A percentile compares a stretch with the other conserved stretches of the same genome.
Conservation (phyloP, 2,329 filamentous ascomycete genomes). For the Trichoderma sp. region DNA sequence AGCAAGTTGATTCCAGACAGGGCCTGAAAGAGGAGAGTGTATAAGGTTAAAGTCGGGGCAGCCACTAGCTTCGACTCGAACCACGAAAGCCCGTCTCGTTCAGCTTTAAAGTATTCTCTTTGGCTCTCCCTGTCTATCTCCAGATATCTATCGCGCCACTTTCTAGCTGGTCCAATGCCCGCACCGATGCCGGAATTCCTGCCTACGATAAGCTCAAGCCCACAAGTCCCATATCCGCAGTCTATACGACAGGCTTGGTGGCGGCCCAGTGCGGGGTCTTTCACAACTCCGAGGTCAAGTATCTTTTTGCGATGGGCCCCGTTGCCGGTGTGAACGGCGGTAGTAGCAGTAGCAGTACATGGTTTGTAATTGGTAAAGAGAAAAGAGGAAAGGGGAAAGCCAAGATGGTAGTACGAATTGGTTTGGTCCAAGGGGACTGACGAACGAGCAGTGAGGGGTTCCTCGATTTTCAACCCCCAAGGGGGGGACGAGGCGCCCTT, state of each 20-base stretch:
- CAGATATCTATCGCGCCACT: slow-evolving; percentile 3
- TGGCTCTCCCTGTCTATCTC: background rate
- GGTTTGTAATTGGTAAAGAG: background rate
- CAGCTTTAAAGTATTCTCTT: background rate
- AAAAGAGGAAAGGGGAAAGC: background rate
- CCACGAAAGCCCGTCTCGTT: background rate
- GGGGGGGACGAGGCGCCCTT: background rate
- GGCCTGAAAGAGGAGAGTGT: background rate
- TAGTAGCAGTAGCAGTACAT: background rate
- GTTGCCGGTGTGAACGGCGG: slow-evolving; percentile 1
- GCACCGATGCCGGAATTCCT: slow-evolving; percentile 21
- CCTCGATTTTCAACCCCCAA: background rate
- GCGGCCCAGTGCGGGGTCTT: slow-evolving; percentile 23
- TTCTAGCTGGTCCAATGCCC: background rate
- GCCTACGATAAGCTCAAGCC: slow-evolving; percentile 16
- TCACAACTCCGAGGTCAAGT: slow-evolving; percentile 2
- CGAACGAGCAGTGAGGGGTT: background rate
- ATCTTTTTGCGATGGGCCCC: slow-evolving; percentile 10
- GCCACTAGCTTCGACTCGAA: slow-evolving; percentile 1
- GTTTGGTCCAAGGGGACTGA: background rate
- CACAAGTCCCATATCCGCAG: slow-evolving; percentile 7
- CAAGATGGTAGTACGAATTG: background rate
- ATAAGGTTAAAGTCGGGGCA: background rate
- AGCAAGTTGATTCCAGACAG: background rate
- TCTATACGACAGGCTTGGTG: background rate